phyloP scores from a whole-genome alignment of 192 early-diverging fungal species.

The Lunasporangiospora selenospora region DNA sequence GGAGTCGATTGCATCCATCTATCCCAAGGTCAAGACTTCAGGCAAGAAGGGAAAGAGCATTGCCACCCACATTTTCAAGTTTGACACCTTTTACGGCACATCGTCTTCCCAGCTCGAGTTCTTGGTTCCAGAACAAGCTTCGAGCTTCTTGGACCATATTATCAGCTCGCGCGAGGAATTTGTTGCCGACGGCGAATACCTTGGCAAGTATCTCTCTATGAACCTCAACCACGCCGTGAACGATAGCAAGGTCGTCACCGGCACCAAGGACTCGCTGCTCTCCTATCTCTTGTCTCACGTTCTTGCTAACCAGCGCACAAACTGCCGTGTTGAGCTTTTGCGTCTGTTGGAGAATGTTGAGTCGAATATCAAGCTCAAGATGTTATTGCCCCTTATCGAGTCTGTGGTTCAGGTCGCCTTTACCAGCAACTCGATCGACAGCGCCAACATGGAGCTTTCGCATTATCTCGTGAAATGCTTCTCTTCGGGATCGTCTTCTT shows the following conservation, averaged over 20 bases:
- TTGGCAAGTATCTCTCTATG: constrained; percentile 45
- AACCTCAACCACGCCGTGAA: constrained; percentile 45
- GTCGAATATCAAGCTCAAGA: constrained; percentile 64
- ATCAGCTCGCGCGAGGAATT: constrained; percentile 47
- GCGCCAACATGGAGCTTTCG: constrained; percentile 35
- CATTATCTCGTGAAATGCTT: constrained; percentile 61
- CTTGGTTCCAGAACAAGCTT: constrained; percentile 19
- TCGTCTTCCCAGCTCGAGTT: constrained; percentile 38
- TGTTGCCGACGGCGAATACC: constrained; percentile 46
- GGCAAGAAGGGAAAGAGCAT: constrained; percentile 46
- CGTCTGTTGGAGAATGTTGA: constrained; percentile 54
- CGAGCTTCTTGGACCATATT: constrained; percentile 20
- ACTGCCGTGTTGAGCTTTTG: constrained; percentile 60
- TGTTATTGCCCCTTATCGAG: constrained; percentile 66
- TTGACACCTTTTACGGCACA: constrained; percentile 48
- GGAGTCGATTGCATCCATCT: constrained; percentile 46
- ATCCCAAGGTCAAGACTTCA: constrained; percentile 51
- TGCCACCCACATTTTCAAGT: constrained; percentile 30
- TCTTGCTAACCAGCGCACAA: constrained; percentile 45
- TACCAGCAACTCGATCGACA: constrained; percentile 21
- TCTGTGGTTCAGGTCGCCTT: constrained; percentile 48
- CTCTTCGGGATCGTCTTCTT: constrained; percentile 48
- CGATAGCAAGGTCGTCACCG: constrained; percentile 22
- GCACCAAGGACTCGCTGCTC: constrained; percentile 48
- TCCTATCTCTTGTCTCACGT: constrained; percentile 65